Evolutionary conservation across 495 filamentous ascomycete genomes (phyloP).

Genomic region (Aspergillus campestris): DNA sequence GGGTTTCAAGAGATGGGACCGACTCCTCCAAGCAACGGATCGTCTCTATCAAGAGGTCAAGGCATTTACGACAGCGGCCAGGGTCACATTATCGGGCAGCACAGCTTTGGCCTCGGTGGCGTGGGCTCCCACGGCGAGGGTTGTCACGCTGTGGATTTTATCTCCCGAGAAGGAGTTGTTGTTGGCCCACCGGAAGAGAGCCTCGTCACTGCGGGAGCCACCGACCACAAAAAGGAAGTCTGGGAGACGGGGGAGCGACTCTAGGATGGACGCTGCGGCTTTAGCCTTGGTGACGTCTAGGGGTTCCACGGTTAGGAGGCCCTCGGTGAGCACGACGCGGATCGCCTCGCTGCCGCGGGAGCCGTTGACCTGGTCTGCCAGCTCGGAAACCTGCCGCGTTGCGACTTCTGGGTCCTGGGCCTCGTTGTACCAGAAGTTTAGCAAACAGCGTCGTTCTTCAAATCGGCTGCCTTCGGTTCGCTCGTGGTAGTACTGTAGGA

Average conservation of each 20-base stretch:
- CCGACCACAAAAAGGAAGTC: constrained; percentile 78
- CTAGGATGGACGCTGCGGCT: constrained; percentile 52
- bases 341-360: constrained; percentile 68
- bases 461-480: constrained; percentile 74
- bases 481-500: constrained; percentile 74
- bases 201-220: constrained; percentile 73
- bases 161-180: constrained; percentile 32
- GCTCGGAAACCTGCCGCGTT: constrained; percentile 64
- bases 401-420: constrained; percentile 63
- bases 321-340: constrained; percentile 63
- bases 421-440: constrained; percentile 70
- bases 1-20: background rate
- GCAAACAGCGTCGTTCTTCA: constrained; percentile 66
- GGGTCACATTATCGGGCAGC: constrained; percentile 12
- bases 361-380: constrained; percentile 81
- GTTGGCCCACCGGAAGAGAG: constrained; percentile 83
- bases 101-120: constrained; percentile 20
- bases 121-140: constrained; percentile 59
- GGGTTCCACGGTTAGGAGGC: constrained; percentile 66
- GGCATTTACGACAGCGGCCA: constrained; percentile 2
- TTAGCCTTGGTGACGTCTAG: constrained; percentile 69
- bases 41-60: background rate
- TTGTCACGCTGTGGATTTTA: constrained; percentile 54
- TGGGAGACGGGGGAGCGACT: constrained; percentile 29
- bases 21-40: too few relatives aligned